Base-by-base conservation (phyloP, 2,329 filamentous ascomycete species). In the Monosporascus sp. region DNA sequence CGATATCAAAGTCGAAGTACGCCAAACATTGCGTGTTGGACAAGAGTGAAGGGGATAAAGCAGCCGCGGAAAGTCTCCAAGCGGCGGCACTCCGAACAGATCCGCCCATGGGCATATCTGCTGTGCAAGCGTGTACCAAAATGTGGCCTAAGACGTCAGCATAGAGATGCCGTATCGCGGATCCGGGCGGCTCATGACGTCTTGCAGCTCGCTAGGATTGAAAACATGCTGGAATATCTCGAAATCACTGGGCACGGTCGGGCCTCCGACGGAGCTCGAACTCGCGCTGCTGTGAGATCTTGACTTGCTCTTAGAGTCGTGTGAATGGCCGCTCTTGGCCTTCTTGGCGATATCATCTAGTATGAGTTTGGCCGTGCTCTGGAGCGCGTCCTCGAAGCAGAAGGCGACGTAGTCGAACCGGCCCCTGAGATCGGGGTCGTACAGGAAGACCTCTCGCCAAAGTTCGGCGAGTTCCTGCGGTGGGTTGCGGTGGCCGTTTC, bases 381-480 rank as follows among this genome's bases (percentile, higher is more conserved):
- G 78, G 48, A 66, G 63, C 4, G 73, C 69, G 54, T 85, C 80
- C 58, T 86, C 83, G 58, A 88, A 86, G 14, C 83, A 80, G 64
- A 88, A 88, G 6, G 83, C 76, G 34, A 86, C 80, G 58, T 82
- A 79, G 50, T 75, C 68, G 62, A 88, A 84, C 53, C 83, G 80
- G 19, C 84, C 83, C 16, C 80, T 74, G 38, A 87, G 77, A 53
- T 85, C 83, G 0, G 81, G 77, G 56, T 86, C 82, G 65, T 82
- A 83, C 44, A 86, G 73, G 44, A 87, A 75, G 11, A 85, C 73
- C 58, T 88, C 84, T 46, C 83, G 76, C 85, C 85, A 88, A 49
- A 87, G 75, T 67, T 83, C 78, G 36, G 84, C 84, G 51, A 87
- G 73, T 66, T 86, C 83, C 63, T 79, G 77, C 1, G 85, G 81